Percentiles rank a stretch among this genome's conserved stretches.
Conservation (phyloP, 441 rosid genomes). For the Adansonia gregorii region DNA sequence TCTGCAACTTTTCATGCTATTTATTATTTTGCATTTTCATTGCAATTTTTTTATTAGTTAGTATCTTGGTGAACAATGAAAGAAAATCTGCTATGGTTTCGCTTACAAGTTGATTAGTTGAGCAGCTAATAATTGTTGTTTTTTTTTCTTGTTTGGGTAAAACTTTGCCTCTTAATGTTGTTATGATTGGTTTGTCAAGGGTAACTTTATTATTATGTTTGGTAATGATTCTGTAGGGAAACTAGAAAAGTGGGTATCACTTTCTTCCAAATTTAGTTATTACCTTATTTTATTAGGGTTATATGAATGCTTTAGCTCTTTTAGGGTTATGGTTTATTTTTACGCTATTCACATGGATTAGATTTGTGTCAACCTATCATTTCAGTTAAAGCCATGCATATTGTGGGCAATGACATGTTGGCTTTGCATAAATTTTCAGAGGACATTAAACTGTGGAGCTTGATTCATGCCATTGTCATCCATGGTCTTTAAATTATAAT, state of each 20-base stretch:
- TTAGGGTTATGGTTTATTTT: neutral
- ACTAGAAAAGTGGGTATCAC: neutral
- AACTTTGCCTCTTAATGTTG: neutral
- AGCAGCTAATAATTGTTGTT: neutral
- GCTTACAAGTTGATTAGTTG: neutral
- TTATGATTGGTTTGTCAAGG: neutral
- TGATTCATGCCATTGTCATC: neutral
- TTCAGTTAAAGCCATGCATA: neutral
- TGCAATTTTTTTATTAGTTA: neutral
- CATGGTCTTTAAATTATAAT: neutral
- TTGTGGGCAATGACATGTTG: slow-evolving; percentile 4
- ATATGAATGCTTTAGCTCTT: neutral
- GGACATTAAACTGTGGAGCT: neutral
- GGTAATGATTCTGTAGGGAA: neutral
- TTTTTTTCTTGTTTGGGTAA: neutral
- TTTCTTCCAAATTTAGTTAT: slow-evolving; percentile 6
- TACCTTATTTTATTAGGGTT: neutral
- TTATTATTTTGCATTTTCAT: neutral
- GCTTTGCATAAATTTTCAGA: neutral
- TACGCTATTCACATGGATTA: neutral
- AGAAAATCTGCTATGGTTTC: neutral
- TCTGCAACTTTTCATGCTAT: neutral
- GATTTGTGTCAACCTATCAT: neutral
- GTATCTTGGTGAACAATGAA: slow-evolving; percentile 12
- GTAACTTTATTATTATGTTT: neutral